Conservation (phyloP, 116 monocot species). For the Cymodocea nodosa region DNA sequence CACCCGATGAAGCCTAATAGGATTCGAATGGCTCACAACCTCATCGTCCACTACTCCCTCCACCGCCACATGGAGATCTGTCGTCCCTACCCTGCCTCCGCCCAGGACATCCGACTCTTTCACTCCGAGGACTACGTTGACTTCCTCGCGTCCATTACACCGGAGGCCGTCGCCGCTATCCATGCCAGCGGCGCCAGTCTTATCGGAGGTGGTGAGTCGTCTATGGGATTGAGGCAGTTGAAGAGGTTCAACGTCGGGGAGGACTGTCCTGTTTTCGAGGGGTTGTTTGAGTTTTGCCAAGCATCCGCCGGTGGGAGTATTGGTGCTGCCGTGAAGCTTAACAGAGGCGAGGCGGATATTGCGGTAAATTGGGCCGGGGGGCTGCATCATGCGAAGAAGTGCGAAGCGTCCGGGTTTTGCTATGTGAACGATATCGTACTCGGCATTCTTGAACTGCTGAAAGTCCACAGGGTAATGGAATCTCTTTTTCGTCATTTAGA, state of each 20-base stretch:
- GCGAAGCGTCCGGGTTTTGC: constrained; percentile 63
- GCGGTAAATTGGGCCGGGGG: constrained; percentile 73
- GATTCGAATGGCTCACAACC: constrained; percentile 72
- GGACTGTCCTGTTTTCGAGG: constrained; percentile 64
- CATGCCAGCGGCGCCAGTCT: not conserved
- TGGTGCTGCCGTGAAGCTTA: constrained; percentile 60
- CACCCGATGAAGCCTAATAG: constrained; percentile 86
- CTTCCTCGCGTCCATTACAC: constrained; percentile 54
- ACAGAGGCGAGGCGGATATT: constrained; percentile 44
- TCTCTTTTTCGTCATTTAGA: too few species aligned
- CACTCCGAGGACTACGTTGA: constrained; percentile 66
- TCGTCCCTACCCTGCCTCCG: constrained; percentile 50
- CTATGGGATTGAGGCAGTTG: constrained; percentile 3
- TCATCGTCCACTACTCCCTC: constrained; percentile 71
- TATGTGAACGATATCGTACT: constrained; percentile 69
- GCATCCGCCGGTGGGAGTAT: constrained; percentile 54
- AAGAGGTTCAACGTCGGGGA: constrained; percentile 57
- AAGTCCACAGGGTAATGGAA: constrained; percentile 32
- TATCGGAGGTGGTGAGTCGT: too few species aligned
- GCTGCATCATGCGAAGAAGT: constrained; percentile 72
- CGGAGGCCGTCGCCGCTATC: constrained; percentile 9
- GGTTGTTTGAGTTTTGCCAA: constrained; percentile 58
- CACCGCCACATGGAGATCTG: constrained; percentile 57
- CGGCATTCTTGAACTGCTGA: constrained; percentile 57
- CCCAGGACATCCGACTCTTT: constrained; percentile 48